Evolutionary conservation across 495 filamentous ascomycete species (phyloP), one percentile per base, ranked within the genome.

Genomic region (Lichina pygmaea): DNA sequence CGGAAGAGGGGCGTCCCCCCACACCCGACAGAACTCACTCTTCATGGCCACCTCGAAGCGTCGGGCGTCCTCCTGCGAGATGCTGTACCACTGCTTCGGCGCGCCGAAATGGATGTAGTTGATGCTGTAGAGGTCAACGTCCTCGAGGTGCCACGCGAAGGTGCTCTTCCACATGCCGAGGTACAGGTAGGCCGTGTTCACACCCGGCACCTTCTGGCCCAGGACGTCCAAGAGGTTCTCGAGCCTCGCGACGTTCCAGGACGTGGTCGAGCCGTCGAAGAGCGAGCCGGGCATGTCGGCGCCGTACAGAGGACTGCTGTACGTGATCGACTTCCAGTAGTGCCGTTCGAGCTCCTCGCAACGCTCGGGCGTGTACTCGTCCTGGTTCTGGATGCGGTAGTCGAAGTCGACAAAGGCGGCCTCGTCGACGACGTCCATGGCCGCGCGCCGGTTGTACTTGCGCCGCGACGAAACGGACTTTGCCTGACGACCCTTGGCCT

Each of bases 151-250:
- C 89, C 89, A 97, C 8, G 89, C 86, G 56, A 97, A 97, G 2
- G 89, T 94, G 15, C 89, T 89, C 55, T 94, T 97, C 89, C 89
- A 97, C 91, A 95, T 95, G 15, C 89, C 89, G 40, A 95, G 65
- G 50, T 97, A 97, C 9, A 97, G 68, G 58, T 97, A 97, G n/a
- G 89, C 86, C 5, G 91, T 95, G 55, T 97, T 97, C 49, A 97
- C 89, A 48, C 89, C 89, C 10, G 89, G 89, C 0, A 97, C 80
- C 50, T 93, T 93, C 36, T 84, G 84, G 15, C 89, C 91, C 2
- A 97, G 64, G 6, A 95, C 81, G 59, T 97, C 91, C 6, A 97
- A 73, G 40, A 97, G 62, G 54, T 94, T 95, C 31, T 81, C 78
- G 16, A 97, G 69, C 55, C 91, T 86, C 46, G 86, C 85, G 8